phyloP scores from a whole-genome alignment of 164 flowering plant genomes.

The Akebia trifoliata region DNA sequence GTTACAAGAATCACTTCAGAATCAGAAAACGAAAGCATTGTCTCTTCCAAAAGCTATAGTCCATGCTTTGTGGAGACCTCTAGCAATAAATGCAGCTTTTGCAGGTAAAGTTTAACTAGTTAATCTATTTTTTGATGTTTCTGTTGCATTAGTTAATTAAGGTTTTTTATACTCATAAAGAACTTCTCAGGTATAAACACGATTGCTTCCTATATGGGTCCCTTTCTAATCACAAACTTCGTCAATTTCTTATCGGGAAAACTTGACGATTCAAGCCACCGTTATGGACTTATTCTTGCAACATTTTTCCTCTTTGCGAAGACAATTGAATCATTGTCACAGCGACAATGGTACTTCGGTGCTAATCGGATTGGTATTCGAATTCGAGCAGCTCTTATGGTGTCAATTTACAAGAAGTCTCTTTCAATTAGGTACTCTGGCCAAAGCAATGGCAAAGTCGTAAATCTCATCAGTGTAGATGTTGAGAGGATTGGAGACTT shows the following conservation, averaged over 20 bases:
- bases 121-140: too few relatives aligned
- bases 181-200: constrained; percentile 57
- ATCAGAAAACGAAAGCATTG: constrained; percentile 32
- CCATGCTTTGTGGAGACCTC: constrained; percentile 42
- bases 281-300: constrained; percentile 59
- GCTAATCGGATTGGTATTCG: constrained; percentile 61
- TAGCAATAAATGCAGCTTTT: constrained; percentile 56
- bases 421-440: constrained; percentile 42
- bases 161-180: neutral
- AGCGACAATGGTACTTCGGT: constrained; percentile 86
- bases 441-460: constrained; percentile 43
- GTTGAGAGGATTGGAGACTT: constrained; percentile 77
- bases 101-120: constrained; percentile 70
- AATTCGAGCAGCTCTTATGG: constrained; percentile 59
- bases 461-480: constrained; percentile 68
- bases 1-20: constrained; percentile 43
- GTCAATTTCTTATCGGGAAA: constrained; percentile 50
- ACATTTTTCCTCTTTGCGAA: constrained; percentile 58
- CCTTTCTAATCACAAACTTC: constrained; percentile 59
- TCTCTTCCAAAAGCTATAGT: constrained; percentile 47
- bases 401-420: constrained; percentile 50
- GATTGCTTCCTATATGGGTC: constrained; percentile 75
- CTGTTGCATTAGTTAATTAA: neutral
- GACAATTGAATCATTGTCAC: constrained; percentile 67
- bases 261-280: constrained; percentile 34